Conservation (phyloP, 2,329 filamentous ascomycete species). For the Clonostachys solani region DNA sequence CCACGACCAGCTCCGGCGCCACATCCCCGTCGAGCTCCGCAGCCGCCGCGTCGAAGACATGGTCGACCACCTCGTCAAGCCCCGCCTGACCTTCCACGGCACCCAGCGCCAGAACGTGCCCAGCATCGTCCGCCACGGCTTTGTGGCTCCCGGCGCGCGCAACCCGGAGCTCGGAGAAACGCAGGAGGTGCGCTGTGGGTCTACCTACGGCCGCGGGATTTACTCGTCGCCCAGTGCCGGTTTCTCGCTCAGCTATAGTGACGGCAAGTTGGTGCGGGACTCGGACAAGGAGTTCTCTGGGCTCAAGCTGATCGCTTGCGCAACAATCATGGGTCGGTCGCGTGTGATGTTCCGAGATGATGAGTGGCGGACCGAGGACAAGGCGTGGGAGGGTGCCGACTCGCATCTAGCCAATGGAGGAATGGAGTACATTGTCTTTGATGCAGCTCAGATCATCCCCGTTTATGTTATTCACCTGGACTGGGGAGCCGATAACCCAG, state of each 20-base stretch:
- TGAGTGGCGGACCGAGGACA: conserved; percentile 15
- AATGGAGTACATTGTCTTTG: conserved; percentile 37
- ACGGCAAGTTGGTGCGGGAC: neutral
- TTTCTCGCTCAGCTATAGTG: conserved; percentile 30
- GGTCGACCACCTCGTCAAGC: conserved; percentile 25
- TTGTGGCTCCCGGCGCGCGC: conserved; percentile 25
- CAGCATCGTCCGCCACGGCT: conserved; percentile 37
- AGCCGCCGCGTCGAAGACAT: conserved; percentile 15
- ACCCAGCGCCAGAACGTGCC: conserved; percentile 25
- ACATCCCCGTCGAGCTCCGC: neutral
- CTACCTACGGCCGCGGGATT: conserved; percentile 33
- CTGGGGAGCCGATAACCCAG: conserved; percentile 23
- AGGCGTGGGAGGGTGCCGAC: conserved; percentile 20
- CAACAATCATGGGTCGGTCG: conserved; percentile 36
- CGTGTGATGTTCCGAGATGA: conserved; percentile 17
- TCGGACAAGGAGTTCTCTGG: conserved; percentile 23
- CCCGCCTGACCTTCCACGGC: conserved; percentile 33
- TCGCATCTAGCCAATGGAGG: conserved; percentile 28
- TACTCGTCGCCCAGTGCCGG: conserved; percentile 35
- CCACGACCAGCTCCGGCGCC: conserved; percentile 6
- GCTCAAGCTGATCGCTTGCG: conserved; percentile 37
- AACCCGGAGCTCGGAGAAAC: neutral
- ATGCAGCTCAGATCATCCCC: conserved; percentile 34
- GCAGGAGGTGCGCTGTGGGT: conserved; percentile 13
- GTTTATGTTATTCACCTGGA: conserved; percentile 41